Conservation (phyloP, 225 moss, liverwort and hornwort species). For the Neckera pumila region DNA sequence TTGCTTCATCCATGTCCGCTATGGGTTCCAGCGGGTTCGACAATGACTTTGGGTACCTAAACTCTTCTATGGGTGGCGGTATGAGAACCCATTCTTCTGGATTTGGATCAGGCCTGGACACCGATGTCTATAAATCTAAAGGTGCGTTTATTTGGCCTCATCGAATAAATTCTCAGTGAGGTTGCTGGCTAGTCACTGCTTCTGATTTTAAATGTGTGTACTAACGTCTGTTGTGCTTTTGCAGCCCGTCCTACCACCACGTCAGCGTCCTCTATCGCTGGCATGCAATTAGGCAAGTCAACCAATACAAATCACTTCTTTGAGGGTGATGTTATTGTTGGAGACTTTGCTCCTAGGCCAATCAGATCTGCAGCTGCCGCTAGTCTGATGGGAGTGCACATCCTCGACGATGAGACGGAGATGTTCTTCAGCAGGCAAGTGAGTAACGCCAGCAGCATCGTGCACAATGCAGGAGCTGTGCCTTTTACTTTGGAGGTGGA, state of each 20-base stretch:
- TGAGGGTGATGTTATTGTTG: conserved; percentile 80
- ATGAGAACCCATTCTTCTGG: conserved; percentile 48
- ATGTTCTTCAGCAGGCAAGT: conserved; percentile 53
- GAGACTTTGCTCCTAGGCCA: conserved; percentile 64
- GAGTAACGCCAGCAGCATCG: conserved; percentile 29
- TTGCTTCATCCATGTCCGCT: conserved; percentile 37
- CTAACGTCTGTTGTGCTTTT: background rate
- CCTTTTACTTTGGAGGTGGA: conserved; percentile 36
- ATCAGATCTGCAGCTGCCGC: conserved; percentile 41
- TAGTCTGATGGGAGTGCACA: conserved; percentile 53
- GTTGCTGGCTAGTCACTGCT: background rate
- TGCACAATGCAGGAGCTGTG: background rate
- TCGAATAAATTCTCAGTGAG: background rate
- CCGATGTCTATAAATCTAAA: conserved; percentile 62
- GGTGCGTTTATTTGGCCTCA: conserved; percentile 17
- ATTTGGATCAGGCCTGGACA: conserved; percentile 54
- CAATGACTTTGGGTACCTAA: conserved; percentile 47
- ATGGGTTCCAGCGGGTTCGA: conserved; percentile 57
- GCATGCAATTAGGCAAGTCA: conserved; percentile 93
- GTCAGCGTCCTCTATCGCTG: conserved; percentile 57
- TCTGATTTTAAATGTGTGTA: background rate
- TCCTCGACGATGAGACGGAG: conserved; percentile 51
- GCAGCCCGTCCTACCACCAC: conserved; percentile 46
- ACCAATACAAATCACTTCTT: conserved; percentile 82
- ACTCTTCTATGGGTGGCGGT: conserved; percentile 53